Evolutionary conservation across 2,329 filamentous ascomycete species (phyloP), one percentile per base, ranked within the genome.

Genomic region (Cercospora sojina): DNA sequence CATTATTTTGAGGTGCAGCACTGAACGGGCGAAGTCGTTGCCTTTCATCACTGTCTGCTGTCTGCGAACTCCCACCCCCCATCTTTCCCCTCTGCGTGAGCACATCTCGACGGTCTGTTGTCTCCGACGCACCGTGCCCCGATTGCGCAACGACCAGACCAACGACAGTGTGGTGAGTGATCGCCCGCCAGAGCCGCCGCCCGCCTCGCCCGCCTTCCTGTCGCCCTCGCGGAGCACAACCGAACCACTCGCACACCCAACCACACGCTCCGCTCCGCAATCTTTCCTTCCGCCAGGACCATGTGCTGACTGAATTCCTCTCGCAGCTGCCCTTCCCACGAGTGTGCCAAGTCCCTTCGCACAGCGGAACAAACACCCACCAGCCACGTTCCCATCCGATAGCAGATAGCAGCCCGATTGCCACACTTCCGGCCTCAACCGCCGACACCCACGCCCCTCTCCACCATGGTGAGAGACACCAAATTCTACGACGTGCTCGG

Each of bases 401-500:
- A 66, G 35, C 64, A 62, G 67, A 67, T 64, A 66, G 35, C 64
- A 62, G 41, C 62, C 68, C 64, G 67, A 62, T 64, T 56, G 53
- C 35, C 43, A 63, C 64, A 41, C 59, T 49, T 38, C 43, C 47
- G 59, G 16, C 62, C 38, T 64, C 53, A 23, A 27, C 43, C 53
- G 20, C 49, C 59, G 16, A 56, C 29, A 35, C 60, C 41, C 62
- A 29, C 59, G 18, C 62, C 65, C 55, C 67, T 66, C 75, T 72
- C 73, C 72, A 90, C 76, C 64, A 93, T 93, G 91, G 90, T 89
- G 72, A 91, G 90, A 78, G 91, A 93, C 75, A 91, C 88, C 41
- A 91, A 91, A 79, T 86, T 87, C 78, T 95, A 95, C 83, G 91
- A 94, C 69, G 82, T 86, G 69, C 86, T 95, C 59, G 91, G 91